Base-by-base conservation (phyloP, 1,284 basidiomycete species). In the Rhodotorula sp. region DNA sequence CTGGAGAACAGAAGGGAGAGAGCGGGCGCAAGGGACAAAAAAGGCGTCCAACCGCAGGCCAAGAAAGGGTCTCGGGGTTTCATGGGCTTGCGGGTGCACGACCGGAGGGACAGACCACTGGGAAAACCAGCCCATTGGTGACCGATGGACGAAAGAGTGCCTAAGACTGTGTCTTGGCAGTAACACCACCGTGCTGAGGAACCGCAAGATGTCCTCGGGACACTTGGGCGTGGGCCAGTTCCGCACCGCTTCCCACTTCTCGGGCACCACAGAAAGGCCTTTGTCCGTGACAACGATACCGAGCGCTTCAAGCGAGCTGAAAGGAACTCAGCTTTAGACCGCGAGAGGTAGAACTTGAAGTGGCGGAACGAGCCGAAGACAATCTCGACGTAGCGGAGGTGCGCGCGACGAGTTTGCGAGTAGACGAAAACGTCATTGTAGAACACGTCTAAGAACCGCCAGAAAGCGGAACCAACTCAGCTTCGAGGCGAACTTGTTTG, bases 131-230 rank as follows among this genome's bases (percentile, higher is more conserved):
- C n/a, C n/a, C n/a, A n/a, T n/a, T n/a, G n/a, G n/a, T n/a, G n/a
- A n/a, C n/a, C n/a, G n/a, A n/a, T n/a, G n/a, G n/a, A n/a, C n/a
- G n/a, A n/a, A n/a, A n/a, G n/a, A n/a, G n/a, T n/a, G n/a, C n/a
- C n/a, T n/a, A n/a, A n/a, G n/a, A n/a, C n/a, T n/a, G n/a, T n/a
- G n/a, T n/a, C n/a, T n/a, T n/a, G n/a, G n/a, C n/a, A n/a, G n/a
- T n/a, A n/a, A n/a, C n/a, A n/a, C 77, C 0, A 84, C 77, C 0
- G 82, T 72, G 1, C 82, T 83, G 0, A 84, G 61, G 55, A 84
- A 84, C 17, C 76, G 65, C 57, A 81, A 81, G 0, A 84, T 75
- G n/a, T 82, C 80, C n/a, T 82, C 77, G 48, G 79, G 81, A 17
- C 73, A 76, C 0, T 76, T 60, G 0, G 81, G 83, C 0, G 64